These are phyloP conservation scores for Zymoseptoria passerinii DNA, from an alignment of 2,329 filamentous ascomycete genomes.

Conservation along the genomic window DNA sequence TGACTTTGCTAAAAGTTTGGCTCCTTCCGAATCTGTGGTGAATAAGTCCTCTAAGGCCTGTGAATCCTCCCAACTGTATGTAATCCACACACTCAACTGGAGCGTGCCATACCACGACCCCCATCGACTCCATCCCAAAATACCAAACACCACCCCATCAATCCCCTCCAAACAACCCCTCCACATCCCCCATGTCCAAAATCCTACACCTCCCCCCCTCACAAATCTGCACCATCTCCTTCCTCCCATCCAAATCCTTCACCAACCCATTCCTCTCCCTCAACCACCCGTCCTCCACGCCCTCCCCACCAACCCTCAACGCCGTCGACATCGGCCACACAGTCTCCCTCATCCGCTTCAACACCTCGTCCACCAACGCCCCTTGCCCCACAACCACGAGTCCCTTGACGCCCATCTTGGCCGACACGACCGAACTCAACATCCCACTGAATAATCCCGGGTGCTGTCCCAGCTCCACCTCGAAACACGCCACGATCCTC, in stretches of 20 bases:
- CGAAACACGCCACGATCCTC: constrained; percentile 74
- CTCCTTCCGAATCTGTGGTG: background rate
- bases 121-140: background rate
- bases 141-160: background rate
- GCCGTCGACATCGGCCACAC: constrained; percentile 32
- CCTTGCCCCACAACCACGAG: constrained; percentile 48
- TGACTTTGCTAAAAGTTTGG: too few relatives aligned
- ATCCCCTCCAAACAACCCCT: constrained; percentile 17
- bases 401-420: constrained; percentile 59
- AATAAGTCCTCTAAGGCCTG: background rate
- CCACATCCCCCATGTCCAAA: constrained; percentile 21
- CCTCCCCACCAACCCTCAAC: constrained; percentile 30
- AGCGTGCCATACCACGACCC: background rate
- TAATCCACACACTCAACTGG: background rate
- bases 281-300: constrained; percentile 40
- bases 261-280: constrained; percentile 42
- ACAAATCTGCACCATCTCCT: constrained; percentile 39
- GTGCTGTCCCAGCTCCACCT: constrained; percentile 84
- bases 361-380: constrained; percentile 33
- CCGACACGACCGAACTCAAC: constrained; percentile 65
- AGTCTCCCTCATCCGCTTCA: constrained; percentile 33
- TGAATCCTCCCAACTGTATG: background rate
- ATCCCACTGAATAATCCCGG: constrained; percentile 84
- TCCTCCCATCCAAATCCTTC: constrained; percentile 34
- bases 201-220: constrained; percentile 33